A percentile compares a stretch with the other conserved stretches of the same genome.
phyloP scores from a whole-genome alignment of 768 basidiomycete genomes.

The Boletus edulis region DNA sequence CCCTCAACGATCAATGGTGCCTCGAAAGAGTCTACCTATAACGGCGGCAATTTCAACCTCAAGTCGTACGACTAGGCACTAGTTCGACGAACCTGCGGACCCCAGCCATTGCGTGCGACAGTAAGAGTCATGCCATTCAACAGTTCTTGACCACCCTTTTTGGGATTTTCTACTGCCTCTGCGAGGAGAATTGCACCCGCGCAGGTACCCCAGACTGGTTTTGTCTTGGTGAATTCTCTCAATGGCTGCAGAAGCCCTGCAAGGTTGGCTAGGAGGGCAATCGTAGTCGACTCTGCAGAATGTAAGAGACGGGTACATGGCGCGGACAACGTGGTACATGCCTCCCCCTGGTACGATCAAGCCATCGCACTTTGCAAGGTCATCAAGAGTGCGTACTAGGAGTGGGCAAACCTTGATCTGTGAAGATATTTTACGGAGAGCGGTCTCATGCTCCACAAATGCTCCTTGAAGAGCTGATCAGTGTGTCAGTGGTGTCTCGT shows the following conservation, averaged over 20 bases:
- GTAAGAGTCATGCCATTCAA: conserved; percentile 77
- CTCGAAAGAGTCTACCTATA: conserved; percentile 88
- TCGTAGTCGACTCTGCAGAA: conserved; percentile 82
- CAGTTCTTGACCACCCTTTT: conserved; percentile 86
- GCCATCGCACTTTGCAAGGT: conserved; percentile 74
- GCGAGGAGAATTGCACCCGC: conserved; percentile 92
- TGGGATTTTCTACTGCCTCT: conserved; percentile 67
- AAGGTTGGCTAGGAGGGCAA: conserved; percentile 70
- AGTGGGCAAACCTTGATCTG: conserved; percentile 44
- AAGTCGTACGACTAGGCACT: background rate
- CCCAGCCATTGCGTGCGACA: conserved; percentile 89
- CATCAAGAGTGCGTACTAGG: conserved; percentile 72
- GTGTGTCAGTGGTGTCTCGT: background rate
- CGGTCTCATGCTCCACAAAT: conserved; percentile 81
- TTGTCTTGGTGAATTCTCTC: conserved; percentile 62
- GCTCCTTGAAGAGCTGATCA: conserved; percentile 85
- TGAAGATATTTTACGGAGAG: conserved; percentile 56
- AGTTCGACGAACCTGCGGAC: conserved; percentile 66
- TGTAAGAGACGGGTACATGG: background rate
- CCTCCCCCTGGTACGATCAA: conserved; percentile 94
- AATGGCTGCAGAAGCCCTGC: conserved; percentile 82
- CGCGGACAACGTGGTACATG: conserved; percentile 24
- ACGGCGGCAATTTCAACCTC: background rate
- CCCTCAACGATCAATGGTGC: conserved; percentile 64
- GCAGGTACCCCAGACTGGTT: conserved; percentile 94